A percentile compares a stretch with the other conserved stretches of the same genome.
These are phyloP conservation scores for Glaciozyma antarctica DNA, from an alignment of 768 basidiomycete species.

Conservation along the genomic window DNA sequence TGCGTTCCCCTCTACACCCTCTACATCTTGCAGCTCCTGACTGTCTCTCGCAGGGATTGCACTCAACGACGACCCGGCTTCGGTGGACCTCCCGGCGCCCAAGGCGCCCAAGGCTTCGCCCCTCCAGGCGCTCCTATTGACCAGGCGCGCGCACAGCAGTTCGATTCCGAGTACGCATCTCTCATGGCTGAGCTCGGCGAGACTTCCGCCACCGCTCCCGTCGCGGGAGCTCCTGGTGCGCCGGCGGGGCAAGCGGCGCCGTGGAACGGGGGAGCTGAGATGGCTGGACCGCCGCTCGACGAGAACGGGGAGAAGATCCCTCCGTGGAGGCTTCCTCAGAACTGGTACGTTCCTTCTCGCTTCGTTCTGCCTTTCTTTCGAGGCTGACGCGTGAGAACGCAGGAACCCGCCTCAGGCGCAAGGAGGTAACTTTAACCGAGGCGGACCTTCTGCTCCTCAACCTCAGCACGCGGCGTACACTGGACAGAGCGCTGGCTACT, in stretches of 20 bases:
- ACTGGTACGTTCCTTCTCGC: conserved; percentile 31
- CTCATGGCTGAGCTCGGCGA: conserved; percentile 98
- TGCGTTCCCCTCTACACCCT: background rate
- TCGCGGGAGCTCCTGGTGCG: conserved; percentile 21
- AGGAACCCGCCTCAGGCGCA: conserved; percentile 5
- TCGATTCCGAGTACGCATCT: conserved; percentile 95
- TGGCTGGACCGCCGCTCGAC: conserved; percentile 22
- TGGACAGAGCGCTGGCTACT: conserved; percentile 1
- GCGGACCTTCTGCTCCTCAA: background rate
- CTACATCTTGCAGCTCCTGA: background rate
- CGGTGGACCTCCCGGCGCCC: conserved; percentile 14
- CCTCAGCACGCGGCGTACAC: conserved; percentile 3
- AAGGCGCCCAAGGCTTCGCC: conserved; percentile 8
- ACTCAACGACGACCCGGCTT: conserved; percentile 59
- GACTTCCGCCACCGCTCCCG: conserved; percentile 6
- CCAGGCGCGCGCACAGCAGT: conserved; percentile 57
- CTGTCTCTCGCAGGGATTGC: conserved; percentile 60
- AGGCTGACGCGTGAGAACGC: background rate
- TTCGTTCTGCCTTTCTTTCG: background rate
- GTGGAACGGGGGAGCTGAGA: background rate
- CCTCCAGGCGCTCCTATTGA: conserved; percentile 46
- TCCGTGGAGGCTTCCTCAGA: conserved; percentile 40
- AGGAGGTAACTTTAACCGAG: background rate
- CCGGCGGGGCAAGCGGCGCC: conserved; percentile 15
- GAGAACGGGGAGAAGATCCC: conserved; percentile 36